Evolutionary conservation across 768 basidiomycete species (phyloP), one percentile per base, ranked within the genome.

Genomic region (Gymnopilus junonius): DNA sequence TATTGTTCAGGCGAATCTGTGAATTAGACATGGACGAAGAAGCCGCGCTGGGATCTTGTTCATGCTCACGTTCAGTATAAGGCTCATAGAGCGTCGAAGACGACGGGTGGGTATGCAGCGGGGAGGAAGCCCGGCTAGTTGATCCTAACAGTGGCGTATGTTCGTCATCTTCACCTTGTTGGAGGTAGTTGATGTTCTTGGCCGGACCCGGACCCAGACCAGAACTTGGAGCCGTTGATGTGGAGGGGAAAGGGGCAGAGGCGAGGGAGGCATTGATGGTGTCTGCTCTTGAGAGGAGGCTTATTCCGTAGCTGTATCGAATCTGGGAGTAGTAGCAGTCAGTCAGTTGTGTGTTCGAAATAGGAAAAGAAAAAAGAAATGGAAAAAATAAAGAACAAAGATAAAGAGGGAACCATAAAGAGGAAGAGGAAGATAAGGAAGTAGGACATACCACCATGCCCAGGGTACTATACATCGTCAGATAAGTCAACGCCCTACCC

Each of bases 221-320:
- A n/a, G n/a, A n/a, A n/a, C n/a, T n/a, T n/a, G n/a, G 2, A 20
- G 6, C 37, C 17, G 37, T 1, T 34, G 14, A 37, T 17, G 34
- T 17, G 6, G 35, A 3, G 14, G 37, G 21, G 20, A 11, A 1
- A 12, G 55, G 37, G 23, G n/a, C 17, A 55, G 50, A 20, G 35
- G n/a, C n/a, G 15, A 39, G 64, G 8, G 63, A 65, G 31, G 64
- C 58, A 31, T 59, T 61, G 42, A 80, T 74, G 2, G 76, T 74
- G 61, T 93, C 92, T 2, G 92, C 90, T 60, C 85, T 85, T 0
- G 92, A 84, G 8, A 97, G 82, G 0, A 97, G 81, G 54, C 83
- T 85, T n/a, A 97, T 90, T 20, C 95, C 95, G 73, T 92, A 94
- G 58, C 93, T 95, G 92, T 97, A 98, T 15, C 96, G 90, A 31